Evolutionary conservation across 129 eudicot species (phyloP).

Genomic region (Mikania micrantha): DNA sequence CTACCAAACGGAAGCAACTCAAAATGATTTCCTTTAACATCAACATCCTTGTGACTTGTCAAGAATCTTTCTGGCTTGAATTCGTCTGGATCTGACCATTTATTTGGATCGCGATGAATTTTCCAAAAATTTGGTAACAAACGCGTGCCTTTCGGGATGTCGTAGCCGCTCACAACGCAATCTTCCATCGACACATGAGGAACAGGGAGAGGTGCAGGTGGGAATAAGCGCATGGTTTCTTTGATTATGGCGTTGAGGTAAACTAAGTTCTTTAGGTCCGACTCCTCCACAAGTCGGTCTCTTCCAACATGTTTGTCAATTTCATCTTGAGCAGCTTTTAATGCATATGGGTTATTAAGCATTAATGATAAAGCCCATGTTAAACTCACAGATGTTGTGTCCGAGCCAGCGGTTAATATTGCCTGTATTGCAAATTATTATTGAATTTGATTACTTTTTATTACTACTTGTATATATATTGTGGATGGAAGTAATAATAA

Average conservation of each 20-base stretch:
- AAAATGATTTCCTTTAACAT: slow-evolving; percentile 17
- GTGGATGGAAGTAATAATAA: no score
- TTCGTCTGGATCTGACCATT: slow-evolving; percentile 24
- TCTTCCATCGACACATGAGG: slow-evolving; percentile 27
- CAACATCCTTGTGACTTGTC: slow-evolving; percentile 16
- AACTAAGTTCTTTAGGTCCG: slow-evolving; percentile 34
- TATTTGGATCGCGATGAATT: slow-evolving; percentile 19
- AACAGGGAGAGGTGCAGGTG: slow-evolving; percentile 25
- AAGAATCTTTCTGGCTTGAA: slow-evolving; percentile 32
- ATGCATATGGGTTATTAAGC: slow-evolving; percentile 24
- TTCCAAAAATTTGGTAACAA: slow-evolving; percentile 30
- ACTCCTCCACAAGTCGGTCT: slow-evolving; percentile 28
- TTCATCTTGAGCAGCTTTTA: slow-evolving; percentile 6
- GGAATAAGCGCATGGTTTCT: slow-evolving; percentile 34
- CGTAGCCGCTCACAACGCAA: slow-evolving; percentile 34
- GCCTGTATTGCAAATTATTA: no score
- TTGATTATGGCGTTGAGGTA: slow-evolving; percentile 32
- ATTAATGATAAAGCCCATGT: slow-evolving; percentile 42
- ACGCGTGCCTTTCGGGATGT: slow-evolving; percentile 30
- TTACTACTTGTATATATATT: no score
- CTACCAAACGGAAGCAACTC: slow-evolving; percentile 29
- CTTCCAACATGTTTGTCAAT: slow-evolving; percentile 30
- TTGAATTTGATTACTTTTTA: no score
- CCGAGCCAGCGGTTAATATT: slow-evolving; percentile 18
- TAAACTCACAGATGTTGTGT: slow-evolving; percentile 18